phyloP scores from a whole-genome alignment of 805 yeast genomes.

The Starmerella ratchasimensis region DNA sequence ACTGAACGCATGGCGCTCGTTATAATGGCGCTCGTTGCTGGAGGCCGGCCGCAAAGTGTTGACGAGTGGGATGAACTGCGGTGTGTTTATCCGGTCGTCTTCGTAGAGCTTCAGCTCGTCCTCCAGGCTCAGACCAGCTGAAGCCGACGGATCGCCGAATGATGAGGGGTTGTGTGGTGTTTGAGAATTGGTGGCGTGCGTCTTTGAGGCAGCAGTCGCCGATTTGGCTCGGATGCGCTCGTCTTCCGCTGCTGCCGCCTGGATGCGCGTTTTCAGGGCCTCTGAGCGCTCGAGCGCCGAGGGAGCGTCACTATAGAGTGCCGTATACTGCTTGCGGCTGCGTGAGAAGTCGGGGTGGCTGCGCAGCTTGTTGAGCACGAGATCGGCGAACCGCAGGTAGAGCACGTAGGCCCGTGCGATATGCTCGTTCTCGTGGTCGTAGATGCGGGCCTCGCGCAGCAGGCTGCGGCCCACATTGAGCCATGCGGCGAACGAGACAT shows the following conservation, averaged over 20 bases:
- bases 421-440: conserved; percentile 30
- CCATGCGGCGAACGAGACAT: conserved; percentile 41
- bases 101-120: conserved; percentile 4
- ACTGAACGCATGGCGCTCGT: too few relatives aligned
- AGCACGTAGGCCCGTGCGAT: conserved; percentile 40
- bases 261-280: conserved; percentile 14
- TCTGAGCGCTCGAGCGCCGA: conserved; percentile 22
- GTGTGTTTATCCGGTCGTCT: not conserved
- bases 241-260: conserved; percentile 12
- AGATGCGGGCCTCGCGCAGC: conserved; percentile 31
- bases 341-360: conserved; percentile 34
- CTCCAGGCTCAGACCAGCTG: not conserved
- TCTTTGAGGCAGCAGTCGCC: not conserved
- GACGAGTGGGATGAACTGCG: too few relatives aligned
- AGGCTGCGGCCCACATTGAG: conserved; percentile 39
- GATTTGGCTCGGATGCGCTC: conserved; percentile 5
- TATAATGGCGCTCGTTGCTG: too few relatives aligned
- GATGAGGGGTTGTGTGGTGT: too few relatives aligned
- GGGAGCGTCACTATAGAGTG: conserved; percentile 14
- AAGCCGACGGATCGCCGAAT: too few relatives aligned
- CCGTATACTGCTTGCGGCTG: conserved; percentile 13
- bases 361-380: conserved; percentile 36
- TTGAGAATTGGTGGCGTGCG: too few relatives aligned
- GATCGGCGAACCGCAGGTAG: conserved; percentile 46
- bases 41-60: too few relatives aligned